Evolutionary conservation across 306 rosid genomes (phyloP).

Genomic region (Senna tora): DNA sequence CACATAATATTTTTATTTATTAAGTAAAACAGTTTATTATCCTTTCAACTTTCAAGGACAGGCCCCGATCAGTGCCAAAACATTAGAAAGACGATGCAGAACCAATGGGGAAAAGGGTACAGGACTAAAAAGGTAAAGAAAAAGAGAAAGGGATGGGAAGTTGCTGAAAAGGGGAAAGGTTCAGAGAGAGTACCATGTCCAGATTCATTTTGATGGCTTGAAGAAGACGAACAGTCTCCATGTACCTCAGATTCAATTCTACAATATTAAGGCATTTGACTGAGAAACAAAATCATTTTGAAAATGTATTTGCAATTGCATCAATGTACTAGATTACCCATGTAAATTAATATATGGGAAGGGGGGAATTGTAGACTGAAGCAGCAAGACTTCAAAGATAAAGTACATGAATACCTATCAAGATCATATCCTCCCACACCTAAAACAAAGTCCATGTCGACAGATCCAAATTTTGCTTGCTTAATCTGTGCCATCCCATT

Average conservation of each 20-base stretch:
- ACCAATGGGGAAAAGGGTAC: too few relatives aligned
- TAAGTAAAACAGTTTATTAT: background rate
- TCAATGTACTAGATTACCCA: conserved; percentile 25
- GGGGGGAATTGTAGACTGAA: background rate
- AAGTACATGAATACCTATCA: conserved; percentile 57
- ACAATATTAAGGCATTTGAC: conserved; percentile 41
- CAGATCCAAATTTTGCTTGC: conserved; percentile 83
- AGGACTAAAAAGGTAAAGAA: too few relatives aligned
- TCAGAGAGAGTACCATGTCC: conserved; percentile 58
- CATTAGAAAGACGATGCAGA: background rate
- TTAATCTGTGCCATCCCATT: conserved; percentile 86
- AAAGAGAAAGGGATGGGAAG: too few relatives aligned
- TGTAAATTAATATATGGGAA: conserved; percentile 9
- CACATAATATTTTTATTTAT: background rate
- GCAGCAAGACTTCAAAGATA: conserved; percentile 23
- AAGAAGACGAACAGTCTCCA: conserved; percentile 56
- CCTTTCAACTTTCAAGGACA: background rate
- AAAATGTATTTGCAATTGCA: background rate
- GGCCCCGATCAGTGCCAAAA: background rate
- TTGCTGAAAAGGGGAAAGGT: background rate
- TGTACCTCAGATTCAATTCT: conserved; percentile 81
- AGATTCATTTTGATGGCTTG: conserved; percentile 57
- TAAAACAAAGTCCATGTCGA: conserved; percentile 85
- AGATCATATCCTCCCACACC: conserved; percentile 98
- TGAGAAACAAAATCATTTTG: conserved; percentile 20